Conservation (phyloP, 2,329 filamentous ascomycete genomes). For the Cladosporium sp. region DNA sequence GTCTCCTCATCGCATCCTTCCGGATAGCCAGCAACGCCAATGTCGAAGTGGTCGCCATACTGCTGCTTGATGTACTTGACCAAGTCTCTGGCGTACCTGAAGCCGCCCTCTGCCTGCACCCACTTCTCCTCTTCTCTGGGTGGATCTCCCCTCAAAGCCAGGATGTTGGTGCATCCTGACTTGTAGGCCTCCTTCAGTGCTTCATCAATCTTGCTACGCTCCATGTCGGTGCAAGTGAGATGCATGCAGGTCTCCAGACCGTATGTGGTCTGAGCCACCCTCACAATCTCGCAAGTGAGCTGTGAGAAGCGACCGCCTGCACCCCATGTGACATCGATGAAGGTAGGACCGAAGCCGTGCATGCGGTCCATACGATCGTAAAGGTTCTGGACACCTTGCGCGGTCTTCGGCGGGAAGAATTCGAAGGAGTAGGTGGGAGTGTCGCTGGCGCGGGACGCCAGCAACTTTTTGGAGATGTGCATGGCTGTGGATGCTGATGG, state of each 20-base stretch:
- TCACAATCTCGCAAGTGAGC: conserved; percentile 95
- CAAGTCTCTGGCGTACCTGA: conserved; percentile 87
- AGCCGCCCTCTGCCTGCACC: conserved; percentile 80
- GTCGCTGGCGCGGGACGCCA: conserved; percentile 71
- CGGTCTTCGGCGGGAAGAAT: conserved; percentile 98
- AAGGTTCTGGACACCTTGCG: conserved; percentile 95
- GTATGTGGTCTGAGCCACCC: conserved; percentile 89
- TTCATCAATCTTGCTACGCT: conserved; percentile 81
- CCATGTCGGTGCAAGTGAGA: conserved; percentile 98
- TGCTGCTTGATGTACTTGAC: conserved; percentile 75
- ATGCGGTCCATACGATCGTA: conserved; percentile 99
- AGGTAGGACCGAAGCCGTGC: conserved; percentile 88
- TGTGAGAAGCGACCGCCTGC: conserved; percentile 88
- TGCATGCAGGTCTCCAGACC: conserved; percentile 99
- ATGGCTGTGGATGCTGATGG: conserved; percentile 46
- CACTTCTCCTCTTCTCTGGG: conserved; percentile 91
- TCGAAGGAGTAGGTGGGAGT: conserved; percentile 96
- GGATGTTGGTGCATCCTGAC: conserved; percentile 93
- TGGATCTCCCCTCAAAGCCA: conserved; percentile 88
- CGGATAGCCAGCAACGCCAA: conserved; percentile 93
- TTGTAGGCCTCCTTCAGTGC: conserved; percentile 86
- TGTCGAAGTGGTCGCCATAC: conserved; percentile 90
- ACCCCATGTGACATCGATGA: conserved; percentile 98
- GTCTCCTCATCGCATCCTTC: conserved; percentile 93
- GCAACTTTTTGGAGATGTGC: conserved; percentile 93